Evolutionary conservation across 1,139 yeast species (phyloP).

Genomic region (Zygosaccharomyces pseudobailii): DNA sequence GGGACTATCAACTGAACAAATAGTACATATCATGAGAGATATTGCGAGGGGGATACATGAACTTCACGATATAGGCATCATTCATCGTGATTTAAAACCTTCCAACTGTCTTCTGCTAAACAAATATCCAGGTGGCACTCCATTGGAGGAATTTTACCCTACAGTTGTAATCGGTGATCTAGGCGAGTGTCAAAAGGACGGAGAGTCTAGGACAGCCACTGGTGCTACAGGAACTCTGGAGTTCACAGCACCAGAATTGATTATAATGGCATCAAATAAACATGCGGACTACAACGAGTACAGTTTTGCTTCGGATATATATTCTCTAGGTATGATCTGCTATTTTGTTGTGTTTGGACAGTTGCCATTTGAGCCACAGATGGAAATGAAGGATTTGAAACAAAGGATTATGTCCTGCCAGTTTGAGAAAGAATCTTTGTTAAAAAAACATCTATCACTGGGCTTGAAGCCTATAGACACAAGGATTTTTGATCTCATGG

Average conservation of each 20-base stretch:
- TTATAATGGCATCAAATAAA: conserved; percentile 36
- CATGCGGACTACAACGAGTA: conserved; percentile 43
- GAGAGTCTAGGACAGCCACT: conserved; percentile 49
- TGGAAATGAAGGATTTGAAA: conserved; percentile 37
- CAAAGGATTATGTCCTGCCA: conserved; percentile 38
- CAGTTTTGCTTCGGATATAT: conserved; percentile 68
- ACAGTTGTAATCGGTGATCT: conserved; percentile 77
- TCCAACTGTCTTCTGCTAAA: conserved; percentile 69
- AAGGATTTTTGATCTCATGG: conserved; percentile 40
- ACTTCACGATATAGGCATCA: conserved; percentile 66
- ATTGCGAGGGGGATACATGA: conserved; percentile 65
- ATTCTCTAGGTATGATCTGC: conserved; percentile 76
- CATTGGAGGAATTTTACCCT: conserved; percentile 43
- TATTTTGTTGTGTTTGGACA: conserved; percentile 67
- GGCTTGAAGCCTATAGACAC: conserved; percentile 35
- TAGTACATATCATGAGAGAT: conserved; percentile 63
- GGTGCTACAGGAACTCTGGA: conserved; percentile 87
- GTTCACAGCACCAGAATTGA: conserved; percentile 79
- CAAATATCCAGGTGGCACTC: conserved; percentile 11
- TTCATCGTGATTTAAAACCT: conserved; percentile 85
- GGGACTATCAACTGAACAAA: conserved; percentile 43
- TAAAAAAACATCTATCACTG: conserved; percentile 17
- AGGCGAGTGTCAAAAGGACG: conserved; percentile 81
- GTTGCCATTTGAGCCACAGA: conserved; percentile 54
- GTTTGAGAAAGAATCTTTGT: conserved; percentile 24